Percentiles rank a stretch among this genome's conserved stretches.
Conservation (phyloP, 2,329 filamentous ascomycete species). For the Ophiostoma tasmaniense region DNA sequence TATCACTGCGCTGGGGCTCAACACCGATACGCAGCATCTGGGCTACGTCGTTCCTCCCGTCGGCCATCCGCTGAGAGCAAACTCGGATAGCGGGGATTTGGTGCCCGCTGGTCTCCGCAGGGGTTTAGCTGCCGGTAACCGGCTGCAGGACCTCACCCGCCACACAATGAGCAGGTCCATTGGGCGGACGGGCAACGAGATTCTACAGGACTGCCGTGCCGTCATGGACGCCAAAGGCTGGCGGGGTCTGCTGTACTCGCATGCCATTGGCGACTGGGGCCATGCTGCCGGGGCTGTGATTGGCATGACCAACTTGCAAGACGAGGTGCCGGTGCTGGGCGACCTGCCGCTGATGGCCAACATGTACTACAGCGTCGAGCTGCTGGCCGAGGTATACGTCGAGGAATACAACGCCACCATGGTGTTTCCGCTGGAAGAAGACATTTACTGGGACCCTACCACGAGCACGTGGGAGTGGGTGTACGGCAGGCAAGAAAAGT, state of each 20-base stretch:
- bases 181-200: conserved; percentile 37
- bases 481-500: conserved; percentile 38
- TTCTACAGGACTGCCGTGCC: conserved; percentile 31
- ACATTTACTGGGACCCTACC: conserved; percentile 38
- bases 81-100: conserved; percentile 29
- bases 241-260: conserved; percentile 40
- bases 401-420: conserved; percentile 37
- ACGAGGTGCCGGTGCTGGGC: conserved; percentile 38
- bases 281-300: conserved; percentile 41
- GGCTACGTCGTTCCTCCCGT: conserved; percentile 39
- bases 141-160: conserved; percentile 40
- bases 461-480: conserved; percentile 40
- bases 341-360: conserved; percentile 37
- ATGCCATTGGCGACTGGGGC: conserved; percentile 44
- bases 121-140: conserved; percentile 38
- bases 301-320: conserved; percentile 43
- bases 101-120: conserved; percentile 35
- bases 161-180: conserved; percentile 33
- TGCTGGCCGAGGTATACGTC: conserved; percentile 40
- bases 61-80: conserved; percentile 24
- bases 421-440: conserved; percentile 41
- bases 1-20: conserved; percentile 21
- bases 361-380: conserved; percentile 43
- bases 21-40: conserved; percentile 37
- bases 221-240: conserved; percentile 38